Evolutionary conservation across 768 basidiomycete species (phyloP), one percentile per base, ranked within the genome.

Genomic region (Gautieria morchelliformis): DNA sequence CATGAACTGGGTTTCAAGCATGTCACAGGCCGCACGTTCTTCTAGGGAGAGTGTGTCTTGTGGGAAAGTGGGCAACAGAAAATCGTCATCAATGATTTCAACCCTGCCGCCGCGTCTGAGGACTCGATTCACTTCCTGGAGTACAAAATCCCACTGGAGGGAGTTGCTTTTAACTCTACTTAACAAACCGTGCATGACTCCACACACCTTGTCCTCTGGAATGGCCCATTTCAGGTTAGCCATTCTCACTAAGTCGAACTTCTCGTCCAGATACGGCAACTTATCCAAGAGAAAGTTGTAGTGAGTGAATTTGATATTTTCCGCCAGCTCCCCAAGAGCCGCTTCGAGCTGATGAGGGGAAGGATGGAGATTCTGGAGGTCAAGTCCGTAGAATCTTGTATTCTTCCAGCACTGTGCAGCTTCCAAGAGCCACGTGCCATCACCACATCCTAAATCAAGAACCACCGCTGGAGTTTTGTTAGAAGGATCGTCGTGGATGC

Each of bases 371-470:
- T 72, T 67, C 1, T 88, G 74, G 22, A 89, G 67, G 65, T 90
- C 87, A 33, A 89, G 72, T 2, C 84, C 88, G 8, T 78, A 80
- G 52, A 90, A 75, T 10, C 74, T 72, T 19, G 82, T 75, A 42
- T 69, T 63, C 20, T 74, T 78, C 89, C 89, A 92, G n/a, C 69
- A 64, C 20, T 65, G 71, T 3, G 85, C 80, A 4, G 87, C 83
- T 49, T 82, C 73, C 0, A 80, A 58, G 5, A 83, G 72, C 89
- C 89, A 92, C 49, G 77, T 65, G 0, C 88, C 87, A 48, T 77
- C 62, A 11, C 89, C 89, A 66, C 87, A 90, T 2, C 89, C 89
- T 12, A 92, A 69, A 63, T 91, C 89, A 7, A 92, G 75, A 22
- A 85, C 82, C 12, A 72, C 70, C 1, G 68, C 65, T 1, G 87